Conservation (phyloP, 1,139 yeast genomes). For the Kodamaea fungicola region DNA sequence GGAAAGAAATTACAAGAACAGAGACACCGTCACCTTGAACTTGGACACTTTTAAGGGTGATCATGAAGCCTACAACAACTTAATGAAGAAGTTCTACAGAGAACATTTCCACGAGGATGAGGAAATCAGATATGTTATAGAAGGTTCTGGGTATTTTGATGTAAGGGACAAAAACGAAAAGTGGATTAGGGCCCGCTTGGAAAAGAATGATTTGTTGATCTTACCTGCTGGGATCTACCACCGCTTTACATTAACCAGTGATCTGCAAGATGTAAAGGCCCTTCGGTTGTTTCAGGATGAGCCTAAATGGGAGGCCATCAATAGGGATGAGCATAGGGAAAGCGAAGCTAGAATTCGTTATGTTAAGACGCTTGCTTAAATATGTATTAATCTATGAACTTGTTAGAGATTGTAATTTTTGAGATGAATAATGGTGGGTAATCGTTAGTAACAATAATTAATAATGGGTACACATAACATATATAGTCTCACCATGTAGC, state of each 20-base stretch:
- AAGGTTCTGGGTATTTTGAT: conserved; percentile 92
- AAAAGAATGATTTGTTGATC: conserved; percentile 63
- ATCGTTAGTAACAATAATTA: no score
- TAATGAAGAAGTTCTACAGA: conserved; percentile 67
- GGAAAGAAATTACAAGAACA: conserved; percentile 71
- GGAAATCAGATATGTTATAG: conserved; percentile 86
- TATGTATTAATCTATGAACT: neutral
- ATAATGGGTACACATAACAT: no score
- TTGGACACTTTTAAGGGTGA: conserved; percentile 64
- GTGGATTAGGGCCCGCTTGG: conserved; percentile 77
- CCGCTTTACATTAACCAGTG: conserved; percentile 71
- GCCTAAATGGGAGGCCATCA: conserved; percentile 93
- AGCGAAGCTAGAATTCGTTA: conserved; percentile 33
- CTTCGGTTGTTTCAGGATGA: conserved; percentile 86
- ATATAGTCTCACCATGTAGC: no score
- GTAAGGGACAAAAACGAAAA: conserved; percentile 64
- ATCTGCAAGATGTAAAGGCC: conserved; percentile 64
- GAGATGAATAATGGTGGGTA: no score
- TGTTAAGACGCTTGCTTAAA: conserved; percentile 12
- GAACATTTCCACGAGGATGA: conserved; percentile 97
- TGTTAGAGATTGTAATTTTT: no score
- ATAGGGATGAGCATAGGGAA: conserved; percentile 42
- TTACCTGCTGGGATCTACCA: conserved; percentile 93
- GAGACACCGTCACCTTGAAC: conserved; percentile 68
- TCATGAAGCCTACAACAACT: conserved; percentile 53